phyloP scores from a whole-genome alignment of 2,329 filamentous ascomycete species.

The Cladophialophora exuberans region DNA sequence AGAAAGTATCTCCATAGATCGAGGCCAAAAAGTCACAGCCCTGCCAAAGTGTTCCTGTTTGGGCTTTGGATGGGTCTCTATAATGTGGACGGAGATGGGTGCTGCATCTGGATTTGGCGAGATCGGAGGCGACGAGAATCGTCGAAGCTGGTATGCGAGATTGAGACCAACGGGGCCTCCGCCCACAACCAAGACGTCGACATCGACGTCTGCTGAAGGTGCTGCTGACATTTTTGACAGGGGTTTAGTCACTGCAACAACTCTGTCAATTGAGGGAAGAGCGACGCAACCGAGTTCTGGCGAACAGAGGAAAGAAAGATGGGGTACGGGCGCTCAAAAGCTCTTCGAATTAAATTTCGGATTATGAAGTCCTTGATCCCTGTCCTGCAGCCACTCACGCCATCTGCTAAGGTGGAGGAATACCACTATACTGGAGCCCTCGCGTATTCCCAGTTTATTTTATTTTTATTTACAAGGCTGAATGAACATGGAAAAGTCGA shows the following conservation, averaged over 20 bases:
- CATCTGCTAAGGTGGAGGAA: too few relatives aligned
- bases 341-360: too few relatives aligned
- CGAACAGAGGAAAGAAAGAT: too few relatives aligned
- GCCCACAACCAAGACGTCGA: slow-evolving; percentile 37
- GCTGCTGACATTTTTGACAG: neutral
- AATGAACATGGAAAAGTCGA: neutral
- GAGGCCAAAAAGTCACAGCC: slow-evolving; percentile 58
- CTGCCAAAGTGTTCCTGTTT: slow-evolving; percentile 57
- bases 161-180: slow-evolving; percentile 30
- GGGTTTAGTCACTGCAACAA: too few relatives aligned
- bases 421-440: too few relatives aligned
- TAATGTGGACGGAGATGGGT: slow-evolving; percentile 47
- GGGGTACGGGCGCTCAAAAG: too few relatives aligned
- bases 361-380: too few relatives aligned
- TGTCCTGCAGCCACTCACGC: too few relatives aligned
- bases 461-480: neutral
- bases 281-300: too few relatives aligned
- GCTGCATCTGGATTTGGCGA: neutral
- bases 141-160: slow-evolving; percentile 31
- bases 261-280: too few relatives aligned
- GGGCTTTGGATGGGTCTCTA: slow-evolving; percentile 55
- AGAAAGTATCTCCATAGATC: slow-evolving; percentile 57
- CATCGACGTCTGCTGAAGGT: slow-evolving; percentile 8
- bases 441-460: too few relatives aligned
- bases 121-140: slow-evolving; percentile 35